Evolutionary conservation across 345 rosid genomes (phyloP).

Genomic region (Arabis alpina): DNA sequence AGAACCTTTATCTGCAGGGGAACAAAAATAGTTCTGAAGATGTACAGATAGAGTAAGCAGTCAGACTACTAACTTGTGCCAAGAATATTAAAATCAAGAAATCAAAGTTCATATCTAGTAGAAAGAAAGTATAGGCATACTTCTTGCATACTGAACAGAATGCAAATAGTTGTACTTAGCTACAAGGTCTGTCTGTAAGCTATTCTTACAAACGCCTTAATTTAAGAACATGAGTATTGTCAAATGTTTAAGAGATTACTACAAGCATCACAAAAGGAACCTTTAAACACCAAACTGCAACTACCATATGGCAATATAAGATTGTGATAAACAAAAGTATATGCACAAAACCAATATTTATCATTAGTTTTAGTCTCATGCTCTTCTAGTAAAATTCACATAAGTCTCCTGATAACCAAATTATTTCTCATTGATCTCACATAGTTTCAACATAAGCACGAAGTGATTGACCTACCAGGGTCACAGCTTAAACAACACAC

Average conservation of each 20-base stretch:
- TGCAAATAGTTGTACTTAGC: too few species aligned
- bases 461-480: conserved; percentile 11
- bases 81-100: neutral
- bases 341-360: conserved; percentile 10
- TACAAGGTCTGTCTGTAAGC: neutral
- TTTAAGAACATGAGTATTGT: conserved; percentile 3
- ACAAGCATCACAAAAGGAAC: conserved; percentile 24
- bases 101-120: conserved; percentile 3
- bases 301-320: conserved; percentile 8
- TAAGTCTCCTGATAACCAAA: conserved; percentile 18
- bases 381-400: conserved; percentile 16
- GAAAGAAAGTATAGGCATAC: neutral
- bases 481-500: conserved; percentile 19
- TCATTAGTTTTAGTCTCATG: conserved; percentile 23
- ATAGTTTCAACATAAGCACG: conserved; percentile 19
- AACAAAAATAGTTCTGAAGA: conserved; percentile 15
- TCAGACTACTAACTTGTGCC: conserved; percentile 21
- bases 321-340: conserved; percentile 17
- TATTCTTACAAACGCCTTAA: conserved; percentile 9
- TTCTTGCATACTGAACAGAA: conserved; percentile 1
- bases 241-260: conserved; percentile 13
- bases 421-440: conserved; percentile 11
- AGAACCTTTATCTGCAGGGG: conserved; percentile 82
- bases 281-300: conserved; percentile 9
- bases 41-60: conserved; percentile 17